Conservation (phyloP, 768 basidiomycete genomes). For the Kwoniella mangroviensis region DNA sequence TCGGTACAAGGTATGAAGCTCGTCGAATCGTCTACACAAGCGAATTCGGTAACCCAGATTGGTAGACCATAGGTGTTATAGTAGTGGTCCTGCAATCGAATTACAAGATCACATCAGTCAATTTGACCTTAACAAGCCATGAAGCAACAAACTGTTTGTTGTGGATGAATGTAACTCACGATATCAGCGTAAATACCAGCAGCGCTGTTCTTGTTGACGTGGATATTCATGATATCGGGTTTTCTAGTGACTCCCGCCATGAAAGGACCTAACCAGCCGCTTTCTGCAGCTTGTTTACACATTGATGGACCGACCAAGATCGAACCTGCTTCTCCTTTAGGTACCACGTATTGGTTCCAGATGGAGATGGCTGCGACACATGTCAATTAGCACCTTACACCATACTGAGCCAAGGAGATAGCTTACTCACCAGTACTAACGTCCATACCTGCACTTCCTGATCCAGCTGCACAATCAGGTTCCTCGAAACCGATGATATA, state of each 20-base stretch:
- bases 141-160: no score
- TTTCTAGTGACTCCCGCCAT: constrained; percentile 25
- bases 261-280: constrained; percentile 47
- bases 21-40: constrained; percentile 48
- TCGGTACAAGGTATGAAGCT: constrained; percentile 49
- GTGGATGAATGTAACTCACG: constrained; percentile 21
- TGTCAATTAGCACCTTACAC: neutral
- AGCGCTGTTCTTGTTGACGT: constrained; percentile 47
- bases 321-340: constrained; percentile 40
- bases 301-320: constrained; percentile 47
- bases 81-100: constrained; percentile 37
- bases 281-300: constrained; percentile 54
- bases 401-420: neutral
- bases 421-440: constrained; percentile 27
- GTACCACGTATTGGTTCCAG: constrained; percentile 48
- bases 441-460: constrained; percentile 40
- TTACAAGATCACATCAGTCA: no score
- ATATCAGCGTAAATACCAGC: constrained; percentile 44
- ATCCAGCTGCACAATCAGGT: constrained; percentile 49
- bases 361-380: constrained; percentile 24
- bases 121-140: no score
- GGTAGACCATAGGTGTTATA: constrained; percentile 41
- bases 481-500: constrained; percentile 54
- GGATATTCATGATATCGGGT: constrained; percentile 43
- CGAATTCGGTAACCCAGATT: constrained; percentile 44